Evolutionary conservation across 208 protist species (phyloP).

Genomic region (Lotmaria passim): DNA sequence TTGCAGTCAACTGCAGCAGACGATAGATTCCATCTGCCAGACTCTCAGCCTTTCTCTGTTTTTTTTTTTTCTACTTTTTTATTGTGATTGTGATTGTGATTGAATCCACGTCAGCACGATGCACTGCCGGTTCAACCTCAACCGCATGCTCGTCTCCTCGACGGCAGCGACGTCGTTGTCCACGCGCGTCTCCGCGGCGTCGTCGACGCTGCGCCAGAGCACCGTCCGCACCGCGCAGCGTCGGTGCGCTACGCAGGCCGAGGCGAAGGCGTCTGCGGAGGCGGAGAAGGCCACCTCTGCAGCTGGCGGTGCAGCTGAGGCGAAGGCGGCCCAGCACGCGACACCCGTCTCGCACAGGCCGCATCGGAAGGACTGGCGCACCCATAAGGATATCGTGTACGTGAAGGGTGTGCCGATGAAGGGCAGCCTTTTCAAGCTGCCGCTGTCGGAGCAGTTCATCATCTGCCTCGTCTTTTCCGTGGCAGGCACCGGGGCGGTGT

Average conservation of each 20-base stretch:
- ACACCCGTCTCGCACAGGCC: constrained; percentile 32
- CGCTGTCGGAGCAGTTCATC: constrained; percentile 75
- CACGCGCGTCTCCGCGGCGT: background rate
- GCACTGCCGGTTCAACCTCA: constrained; percentile 8
- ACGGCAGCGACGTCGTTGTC: constrained; percentile 8
- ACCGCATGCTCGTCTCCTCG: constrained; percentile 19
- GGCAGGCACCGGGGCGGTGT: constrained; percentile 67
- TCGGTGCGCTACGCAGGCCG: constrained; percentile 36
- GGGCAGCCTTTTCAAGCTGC: constrained; percentile 81
- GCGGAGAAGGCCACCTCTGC: constrained; percentile 31
- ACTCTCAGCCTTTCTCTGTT: too few species aligned
- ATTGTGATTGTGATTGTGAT: background rate
- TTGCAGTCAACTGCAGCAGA: too few species aligned
- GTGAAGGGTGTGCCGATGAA: constrained; percentile 80
- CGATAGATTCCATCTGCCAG: too few species aligned
- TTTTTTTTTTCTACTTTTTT: constrained; percentile 14
- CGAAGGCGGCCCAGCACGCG: constrained; percentile 25
- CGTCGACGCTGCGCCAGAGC: background rate
- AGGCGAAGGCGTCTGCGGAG: constrained; percentile 31
- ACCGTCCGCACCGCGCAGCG: constrained; percentile 16
- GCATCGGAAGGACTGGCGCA: constrained; percentile 82
- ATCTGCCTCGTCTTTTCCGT: constrained; percentile 86
- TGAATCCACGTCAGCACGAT: constrained; percentile 3
- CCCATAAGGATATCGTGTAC: constrained; percentile 80
- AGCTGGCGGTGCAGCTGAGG: constrained; percentile 22